Evolutionary conservation across 352 stramenopile species (phyloP), one percentile per base, ranked within the genome.

Genomic region (Phytophthora tubulina): DNA sequence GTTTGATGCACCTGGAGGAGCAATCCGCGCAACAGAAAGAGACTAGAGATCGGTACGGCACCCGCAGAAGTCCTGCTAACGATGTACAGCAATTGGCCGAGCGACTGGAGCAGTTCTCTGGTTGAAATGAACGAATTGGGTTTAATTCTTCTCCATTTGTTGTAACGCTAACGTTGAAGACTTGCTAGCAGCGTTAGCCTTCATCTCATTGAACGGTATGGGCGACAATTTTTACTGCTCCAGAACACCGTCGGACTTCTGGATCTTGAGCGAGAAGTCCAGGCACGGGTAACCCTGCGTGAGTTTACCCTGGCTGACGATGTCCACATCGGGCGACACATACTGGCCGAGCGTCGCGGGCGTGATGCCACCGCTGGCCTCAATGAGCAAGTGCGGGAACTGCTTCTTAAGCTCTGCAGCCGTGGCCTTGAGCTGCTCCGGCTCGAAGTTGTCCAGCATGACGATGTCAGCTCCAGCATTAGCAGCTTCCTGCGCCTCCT

Each of bases 361-460:
- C 21, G 97, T 99, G 76, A 99, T 99, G 56, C 98, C 98, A 14
- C 98, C 98, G 72, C 96, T 99, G 17, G 97, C 98, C 80, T 99
- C 98, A 58, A 99, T 95, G 21, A 98, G 80, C 48, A 99, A 70
- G 75, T 99, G 85, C 14, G 97, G 94, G 84, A 97, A 99, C 76
- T 98, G 82, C 31, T 79, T 65, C 82, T 99, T 99, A 50, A 99
- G 88, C 52, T 78, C 79, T 9, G 76, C 80, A 0, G 97, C 97
- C 56, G 97, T 97, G 49, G 81, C 75, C 78, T 99, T 98, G 41
- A 99, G 79, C 72, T 89, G 55, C 14, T 93, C 86, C 5, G 96
- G 96, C 70, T 91, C 84, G 81, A 99, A 99, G 84, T 99, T 99
- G 85, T 99, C 98, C 15, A 99, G 85, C 98, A 99, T 99, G 33